Base-by-base conservation (phyloP, 495 filamentous ascomycete species). In the Immersiella caudata region DNA sequence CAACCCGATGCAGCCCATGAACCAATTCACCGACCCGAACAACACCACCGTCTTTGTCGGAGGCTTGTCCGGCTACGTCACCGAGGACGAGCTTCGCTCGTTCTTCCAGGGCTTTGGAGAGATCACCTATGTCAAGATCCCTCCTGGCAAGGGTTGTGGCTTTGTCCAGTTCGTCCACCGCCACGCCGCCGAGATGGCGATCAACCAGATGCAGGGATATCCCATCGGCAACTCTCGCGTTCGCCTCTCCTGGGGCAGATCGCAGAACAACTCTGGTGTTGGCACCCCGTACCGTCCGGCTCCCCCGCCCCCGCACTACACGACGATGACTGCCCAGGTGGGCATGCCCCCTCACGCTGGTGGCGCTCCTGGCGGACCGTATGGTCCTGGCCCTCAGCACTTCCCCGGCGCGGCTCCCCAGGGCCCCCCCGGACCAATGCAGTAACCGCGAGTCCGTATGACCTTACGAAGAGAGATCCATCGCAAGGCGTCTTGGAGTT, bases 191-290 rank as follows among this genome's bases (percentile, higher is more conserved):
- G 95, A 99, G 83, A 99, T 99, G 95, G 95, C 95, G 64, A 99
- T 99, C 85, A 99, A 99, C 83, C 95, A 99, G 81, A 99, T 99
- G 95, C 95, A 99, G 81, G 95, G 95, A 46, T 99, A 99, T 80
- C 95, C 95, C 49, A 99, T 99, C 73, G 95, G 95, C 60, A 99
- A 99, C 84, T 99, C 95, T 20, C 92, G 95, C 63, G 95, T 99
- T 52, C 92, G 95, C 71, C 87, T 99, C 70, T 95, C 91, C 73
- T 99, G 95, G 95, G 95, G 95, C 65, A 92, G 95, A 64, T 94
- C 90, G 55, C 95, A 99, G 86, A 99, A 99, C 87, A 99, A 99
- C 83, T 98, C 95, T 61, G 95, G 95, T 62, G 95, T 96, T 64
- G 96, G 96, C 67, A 99, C 96, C 68, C 95, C 95, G 60, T 99